Percentiles rank a stretch among this genome's conserved stretches.
phyloP scores from a whole-genome alignment of 768 basidiomycete species.

The Gloeophyllum trabeum region DNA sequence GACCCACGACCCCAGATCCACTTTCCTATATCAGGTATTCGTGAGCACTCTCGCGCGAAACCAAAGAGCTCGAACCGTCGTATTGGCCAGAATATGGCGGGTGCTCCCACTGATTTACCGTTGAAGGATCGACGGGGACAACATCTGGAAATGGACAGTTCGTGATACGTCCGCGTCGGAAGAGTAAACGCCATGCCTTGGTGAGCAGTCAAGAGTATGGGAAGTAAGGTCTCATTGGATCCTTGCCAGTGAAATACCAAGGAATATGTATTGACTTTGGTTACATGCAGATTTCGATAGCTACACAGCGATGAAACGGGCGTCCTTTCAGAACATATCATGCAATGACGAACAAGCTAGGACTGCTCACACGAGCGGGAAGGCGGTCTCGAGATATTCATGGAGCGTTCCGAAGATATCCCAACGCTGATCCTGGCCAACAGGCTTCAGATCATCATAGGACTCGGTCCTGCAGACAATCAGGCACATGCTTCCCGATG shows the following conservation, averaged over 20 bases:
- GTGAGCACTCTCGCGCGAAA: constrained; percentile 17
- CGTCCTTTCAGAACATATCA: neutral
- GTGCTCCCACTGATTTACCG: constrained; percentile 37
- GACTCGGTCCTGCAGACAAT: constrained; percentile 13
- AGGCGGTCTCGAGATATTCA: constrained; percentile 23
- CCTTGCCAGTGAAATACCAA: constrained; percentile 67
- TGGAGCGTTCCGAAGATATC: constrained; percentile 21
- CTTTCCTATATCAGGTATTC: no score
- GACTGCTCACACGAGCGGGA: constrained; percentile 28
- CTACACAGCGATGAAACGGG: constrained; percentile 28
- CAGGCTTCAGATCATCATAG: constrained; percentile 15
- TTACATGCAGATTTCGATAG: constrained; percentile 43
- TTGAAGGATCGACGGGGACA: constrained; percentile 45
- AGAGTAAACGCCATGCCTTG: constrained; percentile 39
- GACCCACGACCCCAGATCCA: constrained; percentile 74
- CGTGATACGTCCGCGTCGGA: no score
- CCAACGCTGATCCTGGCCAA: constrained; percentile 21
- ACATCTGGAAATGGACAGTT: constrained; percentile 50
- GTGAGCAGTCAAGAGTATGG: constrained; percentile 57
- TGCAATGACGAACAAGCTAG: no score
- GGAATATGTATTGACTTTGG: constrained; percentile 68
- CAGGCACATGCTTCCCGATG: neutral
- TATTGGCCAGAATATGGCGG: constrained; percentile 52
- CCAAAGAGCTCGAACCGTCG: constrained; percentile 33
- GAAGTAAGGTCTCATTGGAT: constrained; percentile 47